Evolutionary conservation across 2,329 filamentous ascomycete species (phyloP).

Genomic region (Curvularia sp.): DNA sequence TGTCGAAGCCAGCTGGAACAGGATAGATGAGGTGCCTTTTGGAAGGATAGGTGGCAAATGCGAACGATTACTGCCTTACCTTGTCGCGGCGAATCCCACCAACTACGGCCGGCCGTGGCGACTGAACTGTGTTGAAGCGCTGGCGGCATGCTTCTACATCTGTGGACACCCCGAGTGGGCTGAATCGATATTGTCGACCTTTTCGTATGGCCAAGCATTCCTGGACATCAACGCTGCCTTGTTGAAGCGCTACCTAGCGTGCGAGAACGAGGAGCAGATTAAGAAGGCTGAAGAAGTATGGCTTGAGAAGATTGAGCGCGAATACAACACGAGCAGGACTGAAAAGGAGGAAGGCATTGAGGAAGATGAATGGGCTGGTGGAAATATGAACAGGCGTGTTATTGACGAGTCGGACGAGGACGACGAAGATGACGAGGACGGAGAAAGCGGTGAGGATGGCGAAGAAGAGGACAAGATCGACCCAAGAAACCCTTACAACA

Average conservation of each 20-base stretch:
- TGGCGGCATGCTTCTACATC: conserved; percentile 91
- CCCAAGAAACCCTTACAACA: conserved; percentile 72
- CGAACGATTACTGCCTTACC: conserved; percentile 82
- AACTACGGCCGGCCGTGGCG: conserved; percentile 98
- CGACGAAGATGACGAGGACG: conserved; percentile 59
- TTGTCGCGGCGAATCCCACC: conserved; percentile 94
- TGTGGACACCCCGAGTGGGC: conserved; percentile 94
- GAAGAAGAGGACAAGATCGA: conserved; percentile 56
- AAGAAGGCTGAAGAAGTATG: conserved; percentile 87
- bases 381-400: conserved; percentile 78
- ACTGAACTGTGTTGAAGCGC: conserved; percentile 92
- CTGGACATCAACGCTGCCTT: conserved; percentile 87
- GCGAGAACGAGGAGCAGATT: conserved; percentile 78
- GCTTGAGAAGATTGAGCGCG: conserved; percentile 87
- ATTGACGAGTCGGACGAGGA: conserved; percentile 50
- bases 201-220: conserved; percentile 88
- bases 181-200: conserved; percentile 78
- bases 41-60: conserved; percentile 90
- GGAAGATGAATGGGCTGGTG: conserved; percentile 86
- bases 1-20: conserved; percentile 96
- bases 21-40: conserved; percentile 91
- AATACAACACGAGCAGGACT: conserved; percentile 81
- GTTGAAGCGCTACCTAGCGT: conserved; percentile 84
- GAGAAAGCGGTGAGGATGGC: conserved; percentile 55
- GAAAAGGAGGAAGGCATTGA: conserved; percentile 63